phyloP scores from a whole-genome alignment of 2,329 filamentous ascomycete genomes.

The Parascedosporium putredinis region DNA sequence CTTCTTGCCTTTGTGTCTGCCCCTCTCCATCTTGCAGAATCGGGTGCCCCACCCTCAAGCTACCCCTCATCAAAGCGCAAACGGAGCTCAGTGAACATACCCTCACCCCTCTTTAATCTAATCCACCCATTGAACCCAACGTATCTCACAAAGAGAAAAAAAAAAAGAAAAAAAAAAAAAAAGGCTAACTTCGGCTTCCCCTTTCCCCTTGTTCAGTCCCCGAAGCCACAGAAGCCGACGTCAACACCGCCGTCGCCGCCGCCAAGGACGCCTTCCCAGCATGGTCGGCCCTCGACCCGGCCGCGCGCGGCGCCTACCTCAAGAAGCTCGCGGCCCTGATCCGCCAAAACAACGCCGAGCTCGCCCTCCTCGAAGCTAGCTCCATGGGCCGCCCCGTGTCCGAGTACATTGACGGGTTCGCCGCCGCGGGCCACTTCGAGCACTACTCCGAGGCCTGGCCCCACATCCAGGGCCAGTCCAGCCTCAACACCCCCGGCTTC shows the following conservation, averaged over 20 bases:
- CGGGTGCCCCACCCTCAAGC: background rate
- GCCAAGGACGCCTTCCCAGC: conserved; percentile 35
- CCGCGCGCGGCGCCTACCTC: conserved; percentile 28
- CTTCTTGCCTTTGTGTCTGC: background rate
- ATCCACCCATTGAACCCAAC: too few species aligned
- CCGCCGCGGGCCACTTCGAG: conserved; percentile 25
- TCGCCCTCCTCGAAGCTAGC: conserved; percentile 33
- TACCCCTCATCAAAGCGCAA: background rate
- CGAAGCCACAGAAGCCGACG: conserved; percentile 35
- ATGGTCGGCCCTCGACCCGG: conserved; percentile 30
- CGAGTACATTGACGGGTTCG: conserved; percentile 25
- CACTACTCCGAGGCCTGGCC: conserved; percentile 32
- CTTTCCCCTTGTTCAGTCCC: conserved; percentile 21
- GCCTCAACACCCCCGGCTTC: conserved; percentile 36
- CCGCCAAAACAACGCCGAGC: conserved; percentile 26
- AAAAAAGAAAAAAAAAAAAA: too few species aligned
- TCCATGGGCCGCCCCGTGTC: conserved; percentile 33
- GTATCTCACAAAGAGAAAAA: too few species aligned
- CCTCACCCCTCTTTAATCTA: background rate
- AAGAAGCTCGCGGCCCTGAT: conserved; percentile 35
- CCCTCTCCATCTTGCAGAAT: background rate
- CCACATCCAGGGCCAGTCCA: conserved; percentile 32
- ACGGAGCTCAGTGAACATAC: background rate
- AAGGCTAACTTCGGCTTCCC: background rate
- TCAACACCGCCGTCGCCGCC: conserved; percentile 35